Percentiles rank a stretch among this genome's conserved stretches.
Evolutionary conservation across 768 basidiomycete genomes (phyloP).

Genomic region (Hortiboletus campestris): DNA sequence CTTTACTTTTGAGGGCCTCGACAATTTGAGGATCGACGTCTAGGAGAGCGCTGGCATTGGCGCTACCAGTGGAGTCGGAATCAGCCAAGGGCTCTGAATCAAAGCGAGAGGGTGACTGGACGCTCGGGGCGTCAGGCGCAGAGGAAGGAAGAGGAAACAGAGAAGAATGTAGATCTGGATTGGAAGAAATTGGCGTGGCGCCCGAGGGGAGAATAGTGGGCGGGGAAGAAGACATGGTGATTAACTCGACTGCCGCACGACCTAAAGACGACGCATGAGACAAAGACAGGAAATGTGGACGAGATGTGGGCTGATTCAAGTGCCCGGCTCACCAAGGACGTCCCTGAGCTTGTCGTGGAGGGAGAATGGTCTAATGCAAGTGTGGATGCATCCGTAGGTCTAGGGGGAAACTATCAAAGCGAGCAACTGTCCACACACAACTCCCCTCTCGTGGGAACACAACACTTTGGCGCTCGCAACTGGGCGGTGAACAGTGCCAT

Average conservation of each 20-base stretch:
- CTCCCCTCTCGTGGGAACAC: conserved; percentile 27
- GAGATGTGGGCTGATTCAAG: conserved; percentile 11
- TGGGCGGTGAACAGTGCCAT: conserved; percentile 4
- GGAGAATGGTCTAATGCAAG: conserved; percentile 16
- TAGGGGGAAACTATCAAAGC: conserved; percentile 25
- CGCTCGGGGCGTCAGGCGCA: conserved; percentile 7
- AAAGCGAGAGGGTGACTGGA: conserved; percentile 19
- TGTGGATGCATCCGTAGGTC: conserved; percentile 32
- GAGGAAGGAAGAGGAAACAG: conserved; percentile 15
- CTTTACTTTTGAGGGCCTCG: conserved; percentile 85
- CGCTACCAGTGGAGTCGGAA: conserved; percentile 25
- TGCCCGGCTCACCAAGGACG: neutral
- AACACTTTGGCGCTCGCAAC: neutral
- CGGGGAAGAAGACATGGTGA: conserved; percentile 13
- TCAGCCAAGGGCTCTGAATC: conserved; percentile 31
- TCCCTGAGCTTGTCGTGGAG: conserved; percentile 9
- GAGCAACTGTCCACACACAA: neutral
- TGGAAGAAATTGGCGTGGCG: conserved; percentile 9
- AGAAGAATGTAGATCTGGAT: conserved; percentile 12
- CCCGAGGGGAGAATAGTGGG: conserved; percentile 11
- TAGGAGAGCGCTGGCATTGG: conserved; percentile 20
- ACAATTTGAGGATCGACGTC: conserved; percentile 79
- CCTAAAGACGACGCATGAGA: neutral
- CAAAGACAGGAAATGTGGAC: conserved; percentile 4
- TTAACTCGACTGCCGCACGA: conserved; percentile 8